Evolutionary conservation across 805 yeast species (phyloP), one percentile per base, ranked within the genome.

Genomic region (Starmerella sirachaensis): DNA sequence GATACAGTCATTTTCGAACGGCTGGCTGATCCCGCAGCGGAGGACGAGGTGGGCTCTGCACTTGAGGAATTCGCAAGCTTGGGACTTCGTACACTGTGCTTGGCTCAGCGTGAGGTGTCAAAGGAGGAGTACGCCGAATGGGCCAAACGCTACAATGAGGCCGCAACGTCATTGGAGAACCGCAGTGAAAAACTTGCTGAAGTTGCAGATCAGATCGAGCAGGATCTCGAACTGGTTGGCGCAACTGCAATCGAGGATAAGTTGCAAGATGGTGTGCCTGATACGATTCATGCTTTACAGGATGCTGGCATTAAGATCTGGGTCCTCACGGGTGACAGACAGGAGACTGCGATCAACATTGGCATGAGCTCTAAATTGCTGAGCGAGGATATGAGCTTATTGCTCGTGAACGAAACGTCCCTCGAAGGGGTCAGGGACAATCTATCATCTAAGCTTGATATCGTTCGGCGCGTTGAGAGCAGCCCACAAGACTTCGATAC

Each of bases 221-320:
- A 65, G 25, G 78, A 81, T 43, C 62, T 91, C 47, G 77, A 76
- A 43, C 61, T 91, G 27, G 63, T 91, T 13, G 99, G 99, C 27
- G 97, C 97, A 2, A 93, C 98, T 25, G 99, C 98, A 1, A 91
- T 91, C 55, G 99, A 91, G 58, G 99, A 91, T 58, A 88, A 91
- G 55, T 65, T 91, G 33, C 99, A 91, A 62, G 97, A 88, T 41
- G 98, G 96, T 28, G 99, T 91, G 16, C 97, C 99, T 2, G 98
- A 91, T 48, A 85, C 98, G 1, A 93, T 91, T 43, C 91, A 83
- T 48, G 81, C 93, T 5, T 68, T 91, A 39, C 98, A 93, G 57
- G 84, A 80, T 40, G 99, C 99, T 0, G 97, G 97, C 12, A 86
- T 93, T 47, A 88, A 85, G 57, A 74, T 91, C 13, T 91, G 99